Conservation (phyloP, 2,329 filamentous ascomycete species). For the Thermomyces lanuginosus region DNA sequence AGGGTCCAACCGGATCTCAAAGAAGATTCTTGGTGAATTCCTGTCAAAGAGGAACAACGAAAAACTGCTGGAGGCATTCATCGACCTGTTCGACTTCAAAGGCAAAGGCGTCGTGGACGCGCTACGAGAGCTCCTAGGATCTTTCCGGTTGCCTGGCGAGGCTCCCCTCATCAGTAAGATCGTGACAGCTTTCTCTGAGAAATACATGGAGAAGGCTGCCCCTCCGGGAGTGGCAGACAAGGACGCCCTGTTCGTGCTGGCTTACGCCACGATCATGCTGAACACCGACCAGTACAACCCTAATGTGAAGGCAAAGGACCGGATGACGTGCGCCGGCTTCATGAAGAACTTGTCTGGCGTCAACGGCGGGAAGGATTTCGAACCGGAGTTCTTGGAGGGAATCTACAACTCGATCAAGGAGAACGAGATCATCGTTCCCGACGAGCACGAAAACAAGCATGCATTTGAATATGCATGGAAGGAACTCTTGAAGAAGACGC, state of each 20-base stretch:
- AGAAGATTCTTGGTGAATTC: slow-evolving; percentile 80
- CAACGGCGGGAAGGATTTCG: slow-evolving; percentile 73
- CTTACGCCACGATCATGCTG: slow-evolving; percentile 92
- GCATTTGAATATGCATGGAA: slow-evolving; percentile 97
- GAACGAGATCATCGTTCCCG: slow-evolving; percentile 89
- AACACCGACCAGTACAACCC: slow-evolving; percentile 97
- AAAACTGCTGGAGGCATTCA: slow-evolving; percentile 64
- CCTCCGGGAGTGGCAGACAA: slow-evolving; percentile 65
- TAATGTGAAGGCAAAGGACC: slow-evolving; percentile 56
- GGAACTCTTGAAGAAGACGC: slow-evolving; percentile 73
- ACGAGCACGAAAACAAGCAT: slow-evolving; percentile 92
- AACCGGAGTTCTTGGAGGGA: slow-evolving; percentile 61
- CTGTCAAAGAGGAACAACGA: slow-evolving; percentile 85
- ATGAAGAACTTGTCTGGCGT: slow-evolving; percentile 77
- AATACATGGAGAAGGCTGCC: slow-evolving; percentile 55
- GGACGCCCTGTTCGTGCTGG: slow-evolving; percentile 77
- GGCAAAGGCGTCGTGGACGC: slow-evolving; percentile 83
- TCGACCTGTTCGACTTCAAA: slow-evolving; percentile 74
- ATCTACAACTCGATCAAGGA: slow-evolving; percentile 86
- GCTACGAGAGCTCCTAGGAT: slow-evolving; percentile 67
- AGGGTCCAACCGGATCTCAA: slow-evolving; percentile 74
- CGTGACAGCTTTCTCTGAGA: slow-evolving; percentile 69
- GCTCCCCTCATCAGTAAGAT: slow-evolving; percentile 86
- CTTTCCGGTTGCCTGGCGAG: slow-evolving; percentile 87
- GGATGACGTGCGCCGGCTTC: slow-evolving; percentile 76